Conservation (phyloP, 2,329 filamentous ascomycete genomes). For the Phyllosticta citriasiana region DNA sequence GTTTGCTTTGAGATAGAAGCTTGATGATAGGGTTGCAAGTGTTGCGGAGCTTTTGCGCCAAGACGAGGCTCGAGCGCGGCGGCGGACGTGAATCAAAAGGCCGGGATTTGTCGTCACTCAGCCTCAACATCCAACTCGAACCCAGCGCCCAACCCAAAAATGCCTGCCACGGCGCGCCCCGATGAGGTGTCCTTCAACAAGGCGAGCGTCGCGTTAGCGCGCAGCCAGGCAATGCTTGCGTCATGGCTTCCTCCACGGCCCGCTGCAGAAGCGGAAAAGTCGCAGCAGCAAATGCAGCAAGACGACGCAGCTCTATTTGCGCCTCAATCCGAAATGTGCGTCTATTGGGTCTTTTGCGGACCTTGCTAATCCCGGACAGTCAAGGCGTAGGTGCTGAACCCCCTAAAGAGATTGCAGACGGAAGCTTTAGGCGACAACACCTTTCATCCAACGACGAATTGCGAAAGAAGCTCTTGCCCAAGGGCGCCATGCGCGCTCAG, state of each 20-base stretch:
- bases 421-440: constrained; percentile 25
- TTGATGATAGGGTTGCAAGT: constrained; percentile 5
- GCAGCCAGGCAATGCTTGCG: constrained; percentile 43
- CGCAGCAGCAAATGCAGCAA: constrained; percentile 35
- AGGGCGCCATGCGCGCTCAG: constrained; percentile 25
- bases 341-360: not conserved
- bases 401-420: constrained; percentile 28
- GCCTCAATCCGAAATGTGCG: constrained; percentile 44
- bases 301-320: constrained; percentile 47
- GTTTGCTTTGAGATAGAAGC: not conserved
- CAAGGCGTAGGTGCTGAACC: constrained; percentile 29
- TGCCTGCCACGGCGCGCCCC: constrained; percentile 21
- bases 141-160: constrained; percentile 12
- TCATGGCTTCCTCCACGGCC: constrained; percentile 46
- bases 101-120: not conserved
- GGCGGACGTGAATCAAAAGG: not conserved
- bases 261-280: constrained; percentile 26
- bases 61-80: not conserved
- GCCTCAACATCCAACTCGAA: not conserved
- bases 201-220: constrained; percentile 43
- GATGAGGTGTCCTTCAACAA: constrained; percentile 48
- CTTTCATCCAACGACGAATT: constrained; percentile 33
- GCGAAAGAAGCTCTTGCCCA: constrained; percentile 33
- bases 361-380: constrained; percentile 15
- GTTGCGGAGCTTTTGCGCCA: constrained; percentile 1